Conservation (phyloP, 2,329 filamentous ascomycete species). For the Helicocarpus griseus region DNA sequence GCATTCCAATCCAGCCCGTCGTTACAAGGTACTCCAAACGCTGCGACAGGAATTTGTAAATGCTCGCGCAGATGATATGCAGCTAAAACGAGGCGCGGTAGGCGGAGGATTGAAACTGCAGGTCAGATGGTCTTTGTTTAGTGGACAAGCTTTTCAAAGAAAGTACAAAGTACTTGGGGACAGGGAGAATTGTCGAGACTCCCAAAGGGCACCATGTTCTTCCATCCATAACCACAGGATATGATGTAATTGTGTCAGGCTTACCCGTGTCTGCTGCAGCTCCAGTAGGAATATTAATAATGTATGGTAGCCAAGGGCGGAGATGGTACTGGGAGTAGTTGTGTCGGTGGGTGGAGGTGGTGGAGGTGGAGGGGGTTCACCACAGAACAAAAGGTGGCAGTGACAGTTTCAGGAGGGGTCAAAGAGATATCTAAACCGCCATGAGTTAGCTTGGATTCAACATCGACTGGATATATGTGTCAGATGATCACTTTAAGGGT, state of each 20-base stretch:
- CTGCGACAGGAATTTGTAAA: neutral
- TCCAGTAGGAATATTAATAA: neutral
- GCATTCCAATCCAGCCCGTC: neutral
- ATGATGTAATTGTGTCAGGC: slow-evolving; percentile 3
- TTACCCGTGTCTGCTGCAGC: neutral
- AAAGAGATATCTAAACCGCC: neutral
- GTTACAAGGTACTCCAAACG: neutral
- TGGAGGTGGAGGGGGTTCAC: neutral
- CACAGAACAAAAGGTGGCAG: neutral
- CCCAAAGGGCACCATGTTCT: neutral
- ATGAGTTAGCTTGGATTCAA: neutral
- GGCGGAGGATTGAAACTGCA: neutral
- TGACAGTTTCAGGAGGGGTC: neutral
- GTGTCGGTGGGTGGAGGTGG: neutral
- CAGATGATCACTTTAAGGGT: slow-evolving; percentile 1
- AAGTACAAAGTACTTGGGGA: neutral
- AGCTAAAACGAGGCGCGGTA: neutral
- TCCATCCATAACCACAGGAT: neutral
- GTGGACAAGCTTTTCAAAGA: neutral
- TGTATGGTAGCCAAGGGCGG: neutral
- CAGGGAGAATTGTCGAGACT: neutral
- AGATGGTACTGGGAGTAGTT: neutral
- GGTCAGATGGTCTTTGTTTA: slow-evolving; percentile 2
- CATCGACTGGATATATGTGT: neutral
- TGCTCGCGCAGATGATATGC: slow-evolving; percentile 3